Base-by-base conservation (phyloP, 2,329 filamentous ascomycete species). In the Cladosporium cucumerinum region DNA sequence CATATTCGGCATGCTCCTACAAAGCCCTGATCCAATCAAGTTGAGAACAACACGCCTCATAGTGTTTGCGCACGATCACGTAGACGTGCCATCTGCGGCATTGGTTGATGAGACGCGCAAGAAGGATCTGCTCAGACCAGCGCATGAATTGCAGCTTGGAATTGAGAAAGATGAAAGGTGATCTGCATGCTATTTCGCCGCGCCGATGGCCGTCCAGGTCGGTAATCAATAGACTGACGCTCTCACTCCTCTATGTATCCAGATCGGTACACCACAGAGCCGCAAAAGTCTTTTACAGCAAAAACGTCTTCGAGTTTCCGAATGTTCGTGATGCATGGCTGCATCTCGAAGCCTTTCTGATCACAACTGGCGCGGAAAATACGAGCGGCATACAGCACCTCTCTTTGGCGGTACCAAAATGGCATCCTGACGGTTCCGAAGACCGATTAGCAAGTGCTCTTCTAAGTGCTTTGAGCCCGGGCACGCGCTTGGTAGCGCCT, bases 1-100 rank as follows among this genome's bases (percentile, higher is more conserved):
- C 18, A 69, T 71, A 23, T 54, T 70, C 52, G 12, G 52, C 3
- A 36, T 68, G 8, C 57, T 70, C 2, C 61, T 71, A 1, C 49
- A 68, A 7, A 66, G 63, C 28, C 28, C 63, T 3, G 55, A 58
- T 1, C 5, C 49, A 3, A 18, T 52, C 14, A 26, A 30, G 18
- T 8, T 52, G 49, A 32, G 21, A 7, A 26, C 26, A 5, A 1
- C 36, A n/a, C 3, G 16, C 5, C 36, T 39, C 7, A 7, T 7
- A 16, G 16, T 5, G 5, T 39, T 39, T 39, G 34, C 16, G 34
- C 16, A 16, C 5, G 4, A 16, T 4, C 2, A 12, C 4, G 12
- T 16, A 5, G 34, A 3, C 12, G 6, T 39, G 26, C 26, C 26
- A 28, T 28, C 7, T 7, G 26, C 26, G 7, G 7, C 26, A 28